Percentiles rank a stretch among this genome's conserved stretches.
Conservation (phyloP, 345 rosid species). For the Euphorbia pulcherrima region DNA sequence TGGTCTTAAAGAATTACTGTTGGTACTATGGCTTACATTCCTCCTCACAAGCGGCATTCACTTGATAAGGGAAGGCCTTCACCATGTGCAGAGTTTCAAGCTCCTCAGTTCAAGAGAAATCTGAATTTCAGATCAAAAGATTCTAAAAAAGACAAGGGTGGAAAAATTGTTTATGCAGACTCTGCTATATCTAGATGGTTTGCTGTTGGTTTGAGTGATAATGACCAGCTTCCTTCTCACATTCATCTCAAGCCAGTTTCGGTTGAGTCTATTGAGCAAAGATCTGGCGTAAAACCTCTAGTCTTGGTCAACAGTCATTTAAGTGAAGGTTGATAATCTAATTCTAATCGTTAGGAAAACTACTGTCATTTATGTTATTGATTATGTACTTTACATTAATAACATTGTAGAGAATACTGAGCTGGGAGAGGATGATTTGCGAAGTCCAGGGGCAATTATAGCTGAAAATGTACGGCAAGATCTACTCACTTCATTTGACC, state of each 20-base stretch:
- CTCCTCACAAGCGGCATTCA: conserved; percentile 55
- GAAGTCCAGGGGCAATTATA: conserved; percentile 36
- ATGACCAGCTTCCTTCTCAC: conserved; percentile 30
- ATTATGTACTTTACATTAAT: neutral
- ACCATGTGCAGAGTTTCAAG: conserved; percentile 31
- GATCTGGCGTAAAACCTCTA: conserved; percentile 28
- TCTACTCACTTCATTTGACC: conserved; percentile 37
- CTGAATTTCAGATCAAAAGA: conserved; percentile 18
- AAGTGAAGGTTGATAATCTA: conserved; percentile 26
- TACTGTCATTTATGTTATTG: neutral
- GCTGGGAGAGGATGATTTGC: conserved; percentile 8
- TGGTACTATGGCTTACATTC: conserved; percentile 51
- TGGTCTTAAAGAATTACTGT: neutral
- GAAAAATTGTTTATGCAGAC: conserved; percentile 34
- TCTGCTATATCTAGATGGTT: conserved; percentile 41
- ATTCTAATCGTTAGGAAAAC: neutral
- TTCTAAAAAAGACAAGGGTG: conserved; percentile 9
- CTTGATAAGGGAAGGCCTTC: conserved; percentile 29
- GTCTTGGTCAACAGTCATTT: conserved; percentile 30
- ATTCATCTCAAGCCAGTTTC: conserved; percentile 35
- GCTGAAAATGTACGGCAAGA: conserved; percentile 48
- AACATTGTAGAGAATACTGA: conserved; percentile 20
- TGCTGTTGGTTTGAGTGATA: conserved; percentile 39
- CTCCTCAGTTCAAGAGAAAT: conserved; percentile 30
- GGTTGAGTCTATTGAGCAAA: conserved; percentile 24